Conservation (phyloP, 177 flowering plant species). For the Vitis hybrid region DNA sequence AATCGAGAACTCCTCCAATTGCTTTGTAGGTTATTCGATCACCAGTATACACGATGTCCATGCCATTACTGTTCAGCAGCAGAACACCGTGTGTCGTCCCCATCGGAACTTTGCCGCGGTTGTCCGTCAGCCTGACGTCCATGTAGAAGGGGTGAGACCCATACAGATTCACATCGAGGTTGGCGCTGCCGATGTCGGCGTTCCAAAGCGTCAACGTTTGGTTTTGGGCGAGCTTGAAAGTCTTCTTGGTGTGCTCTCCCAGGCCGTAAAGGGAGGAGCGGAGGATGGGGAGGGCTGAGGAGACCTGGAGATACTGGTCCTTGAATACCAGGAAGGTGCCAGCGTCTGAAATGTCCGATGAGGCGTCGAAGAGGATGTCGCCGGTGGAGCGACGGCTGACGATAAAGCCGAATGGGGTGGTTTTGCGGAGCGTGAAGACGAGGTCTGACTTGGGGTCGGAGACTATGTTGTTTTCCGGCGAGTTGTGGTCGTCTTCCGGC, state of each 20-base stretch:
- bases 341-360: slow-evolving; percentile 14
- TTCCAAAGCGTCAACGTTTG: slow-evolving; percentile 70
- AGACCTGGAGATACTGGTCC: slow-evolving; percentile 70
- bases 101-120: slow-evolving; percentile 10
- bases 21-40: slow-evolving; percentile 62
- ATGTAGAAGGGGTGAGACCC: slow-evolving; percentile 90
- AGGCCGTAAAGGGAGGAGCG: slow-evolving; percentile 63
- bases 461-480: slow-evolving; percentile 13
- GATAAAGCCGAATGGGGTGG: slow-evolving; percentile 47
- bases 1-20: slow-evolving; percentile 70
- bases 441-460: slow-evolving; percentile 49
- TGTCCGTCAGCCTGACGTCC: slow-evolving; percentile 50
- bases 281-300: slow-evolving; percentile 51
- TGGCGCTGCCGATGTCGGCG: slow-evolving; percentile 53
- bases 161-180: slow-evolving; percentile 58
- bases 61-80: slow-evolving; percentile 76
- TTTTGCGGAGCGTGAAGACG: slow-evolving; percentile 33
- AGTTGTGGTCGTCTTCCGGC: background rate
- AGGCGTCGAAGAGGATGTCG: slow-evolving; percentile 47
- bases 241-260: slow-evolving; percentile 80
- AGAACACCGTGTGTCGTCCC: slow-evolving; percentile 68
- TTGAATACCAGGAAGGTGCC: slow-evolving; percentile 53
- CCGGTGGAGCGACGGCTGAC: slow-evolving; percentile 44
- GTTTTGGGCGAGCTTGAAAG: slow-evolving; percentile 41
- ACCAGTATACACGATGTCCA: slow-evolving; percentile 67